Conservation (phyloP, 768 basidiomycete genomes). For the Arthromyces matolae region DNA sequence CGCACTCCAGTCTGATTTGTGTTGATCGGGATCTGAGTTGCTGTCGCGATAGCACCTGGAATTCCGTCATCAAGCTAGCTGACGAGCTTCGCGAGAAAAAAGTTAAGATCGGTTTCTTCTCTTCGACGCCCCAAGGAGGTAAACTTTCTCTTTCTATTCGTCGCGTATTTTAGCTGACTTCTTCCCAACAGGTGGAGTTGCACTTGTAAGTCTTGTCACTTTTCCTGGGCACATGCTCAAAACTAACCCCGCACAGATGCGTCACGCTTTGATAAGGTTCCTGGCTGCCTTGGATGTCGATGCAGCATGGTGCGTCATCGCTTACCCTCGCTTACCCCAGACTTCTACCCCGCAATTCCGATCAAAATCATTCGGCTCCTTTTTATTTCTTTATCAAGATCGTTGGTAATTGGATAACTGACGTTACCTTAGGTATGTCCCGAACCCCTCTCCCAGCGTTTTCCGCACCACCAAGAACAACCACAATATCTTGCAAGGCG, state of each 20-base stretch:
- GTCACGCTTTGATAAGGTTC: slow-evolving; percentile 90
- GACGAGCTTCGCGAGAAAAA: slow-evolving; percentile 84
- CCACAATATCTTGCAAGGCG: slow-evolving; percentile 94
- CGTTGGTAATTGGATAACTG: neutral
- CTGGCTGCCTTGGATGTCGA: slow-evolving; percentile 77
- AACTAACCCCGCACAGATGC: slow-evolving; percentile 55
- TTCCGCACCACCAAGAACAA: slow-evolving; percentile 96
- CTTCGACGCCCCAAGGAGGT: slow-evolving; percentile 94
- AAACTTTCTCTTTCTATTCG: slow-evolving; percentile 22
- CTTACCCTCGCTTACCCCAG: too few relatives aligned
- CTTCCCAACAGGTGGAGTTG: slow-evolving; percentile 72
- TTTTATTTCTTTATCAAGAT: neutral
- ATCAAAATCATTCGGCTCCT: slow-evolving; percentile 3
- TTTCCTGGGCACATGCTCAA: slow-evolving; percentile 8
- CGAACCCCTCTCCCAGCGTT: slow-evolving; percentile 82
- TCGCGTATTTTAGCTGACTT: slow-evolving; percentile 8
- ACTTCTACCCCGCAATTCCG: neutral
- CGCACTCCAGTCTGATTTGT: neutral
- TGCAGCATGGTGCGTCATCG: slow-evolving; percentile 69
- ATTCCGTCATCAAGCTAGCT: slow-evolving; percentile 74
- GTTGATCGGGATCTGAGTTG: slow-evolving; percentile 9
- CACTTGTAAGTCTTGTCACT: slow-evolving; percentile 58
- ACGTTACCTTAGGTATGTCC: slow-evolving; percentile 64
- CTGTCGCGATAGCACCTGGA: slow-evolving; percentile 57
- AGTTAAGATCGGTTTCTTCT: slow-evolving; percentile 90